Evolutionary conservation across 495 filamentous ascomycete genomes (phyloP).

Genomic region (Emericellopsis terricola): DNA sequence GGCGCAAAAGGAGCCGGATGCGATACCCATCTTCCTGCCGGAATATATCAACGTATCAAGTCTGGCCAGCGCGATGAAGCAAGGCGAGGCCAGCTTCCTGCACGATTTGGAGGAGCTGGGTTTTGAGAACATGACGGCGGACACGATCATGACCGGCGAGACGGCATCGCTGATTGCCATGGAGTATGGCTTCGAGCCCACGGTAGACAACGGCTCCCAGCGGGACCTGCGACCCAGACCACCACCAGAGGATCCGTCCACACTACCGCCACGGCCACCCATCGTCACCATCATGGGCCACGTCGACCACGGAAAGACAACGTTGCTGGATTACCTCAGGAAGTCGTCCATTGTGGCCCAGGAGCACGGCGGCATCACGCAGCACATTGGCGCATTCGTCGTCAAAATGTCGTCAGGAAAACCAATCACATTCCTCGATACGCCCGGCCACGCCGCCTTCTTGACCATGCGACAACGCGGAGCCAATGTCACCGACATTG

Average conservation of each 20-base stretch:
- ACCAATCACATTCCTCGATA: conserved; percentile 91
- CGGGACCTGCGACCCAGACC: conserved; percentile 61
- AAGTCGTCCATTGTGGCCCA: conserved; percentile 78
- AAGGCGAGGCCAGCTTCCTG: conserved; percentile 44
- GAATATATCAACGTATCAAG: conserved; percentile 82
- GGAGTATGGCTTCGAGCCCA: conserved; percentile 86
- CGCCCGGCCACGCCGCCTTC: conserved; percentile 92
- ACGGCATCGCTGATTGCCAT: conserved; percentile 77
- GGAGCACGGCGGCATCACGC: conserved; percentile 95
- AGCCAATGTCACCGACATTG: conserved; percentile 91
- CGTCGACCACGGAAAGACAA: conserved; percentile 98
- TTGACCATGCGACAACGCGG: conserved; percentile 89
- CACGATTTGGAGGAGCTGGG: conserved; percentile 59
- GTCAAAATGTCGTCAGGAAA: conserved; percentile 73
- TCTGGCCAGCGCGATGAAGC: conserved; percentile 57
- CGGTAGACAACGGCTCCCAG: conserved; percentile 46
- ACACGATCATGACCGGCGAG: conserved; percentile 76
- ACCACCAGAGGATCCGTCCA: conserved; percentile 48
- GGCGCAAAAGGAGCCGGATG: conserved; percentile 7
- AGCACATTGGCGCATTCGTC: conserved; percentile 98
- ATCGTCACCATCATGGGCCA: conserved; percentile 99
- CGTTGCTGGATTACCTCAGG: conserved; percentile 82
- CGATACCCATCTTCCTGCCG: conserved; percentile 49
- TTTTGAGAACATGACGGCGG: conserved; percentile 62
- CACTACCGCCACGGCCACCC: conserved; percentile 60